These are phyloP conservation scores for Kwoniella dendrophila DNA, from an alignment of 768 basidiomycete species.

Conservation along the genomic window DNA sequence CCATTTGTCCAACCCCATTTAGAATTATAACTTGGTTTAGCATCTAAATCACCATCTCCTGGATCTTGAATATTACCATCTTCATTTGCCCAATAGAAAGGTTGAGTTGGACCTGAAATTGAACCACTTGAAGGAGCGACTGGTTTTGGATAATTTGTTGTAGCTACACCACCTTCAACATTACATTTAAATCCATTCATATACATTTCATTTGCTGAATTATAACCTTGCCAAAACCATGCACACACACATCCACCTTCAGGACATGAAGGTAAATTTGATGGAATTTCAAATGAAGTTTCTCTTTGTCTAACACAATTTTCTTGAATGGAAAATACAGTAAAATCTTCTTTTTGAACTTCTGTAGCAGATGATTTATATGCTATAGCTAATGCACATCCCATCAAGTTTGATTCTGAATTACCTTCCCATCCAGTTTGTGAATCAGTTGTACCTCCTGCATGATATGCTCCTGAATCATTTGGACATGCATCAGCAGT, in stretches of 20 bases:
- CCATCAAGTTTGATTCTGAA: conserved; percentile 29
- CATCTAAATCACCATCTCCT: conserved; percentile 7
- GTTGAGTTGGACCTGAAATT: conserved; percentile 21
- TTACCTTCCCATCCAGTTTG: conserved; percentile 25
- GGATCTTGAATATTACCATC: conserved; percentile 13
- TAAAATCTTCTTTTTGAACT: conserved; percentile 46
- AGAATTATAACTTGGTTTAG: conserved; percentile 18
- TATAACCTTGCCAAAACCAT: conserved; percentile 39
- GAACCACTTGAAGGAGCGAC: background rate
- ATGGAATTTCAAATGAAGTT: conserved; percentile 44
- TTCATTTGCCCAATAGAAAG: conserved; percentile 20
- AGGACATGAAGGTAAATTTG: conserved; percentile 47
- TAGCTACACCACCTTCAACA: conserved; percentile 21
- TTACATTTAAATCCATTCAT: conserved; percentile 35
- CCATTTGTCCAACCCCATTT: conserved; percentile 15
- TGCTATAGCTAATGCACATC: conserved; percentile 48
- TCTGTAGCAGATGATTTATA: conserved; percentile 25
- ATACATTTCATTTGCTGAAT: conserved; percentile 36
- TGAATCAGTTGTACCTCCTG: conserved; percentile 29
- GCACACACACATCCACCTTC: conserved; percentile 47
- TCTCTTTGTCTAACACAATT: conserved; percentile 38
- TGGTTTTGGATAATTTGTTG: conserved; percentile 1
- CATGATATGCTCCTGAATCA: conserved; percentile 42
- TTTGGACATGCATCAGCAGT: conserved; percentile 32
- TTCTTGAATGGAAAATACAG: conserved; percentile 44